Evolutionary conservation across 1,284 basidiomycete genomes (phyloP), one percentile per base, ranked within the genome.

Genomic region (Apiotrichum siamense): DNA sequence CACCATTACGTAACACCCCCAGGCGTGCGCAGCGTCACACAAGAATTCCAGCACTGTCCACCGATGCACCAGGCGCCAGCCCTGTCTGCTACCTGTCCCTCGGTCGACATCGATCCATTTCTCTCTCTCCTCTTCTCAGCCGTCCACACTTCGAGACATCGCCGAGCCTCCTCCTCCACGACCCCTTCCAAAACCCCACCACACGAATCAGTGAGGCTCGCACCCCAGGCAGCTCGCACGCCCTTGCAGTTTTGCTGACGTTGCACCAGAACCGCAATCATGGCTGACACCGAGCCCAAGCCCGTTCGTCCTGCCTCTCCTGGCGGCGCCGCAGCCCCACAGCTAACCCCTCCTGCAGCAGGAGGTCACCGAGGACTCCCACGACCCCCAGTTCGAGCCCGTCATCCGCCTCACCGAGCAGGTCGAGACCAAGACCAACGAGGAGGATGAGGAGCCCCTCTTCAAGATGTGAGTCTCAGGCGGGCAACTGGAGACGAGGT

Each of bases 351-450:
- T 27, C 4, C 23, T 25, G 18, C 53, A 55, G 50, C n/a, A 24
- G 15, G 44, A 60, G 42, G 35, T 47, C 50, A 27, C 53, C 41
- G 63, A 65, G 59, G 66, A 93, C 71, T 88, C 93, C 76, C 73
- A 81, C 76, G 89, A 94, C 76, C 83, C 83, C 61, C 88, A 94
- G 63, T 98, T 91, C 74, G 93, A 97, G 78, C 94, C 96, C 42
- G 89, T 98, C 58, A 86, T 97, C 78, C 89, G 85, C 77, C 87
- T 98, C 75, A 96, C 91, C n/a, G 72, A 75, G 60, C 84, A 91
- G 72, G 88, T 98, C 59, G 89, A 93, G 70, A 85, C 85, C 52
- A 94, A 94, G 82, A 98, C 96, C 10, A 78, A 83, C 71, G 96
- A 99, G 76, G 96, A 98, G 73, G 85, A 97, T 66, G 96, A 99